Percentiles rank a stretch among this genome's conserved stretches.
Conservation (phyloP, 306 rosid genomes). For the Comarum palustre region DNA sequence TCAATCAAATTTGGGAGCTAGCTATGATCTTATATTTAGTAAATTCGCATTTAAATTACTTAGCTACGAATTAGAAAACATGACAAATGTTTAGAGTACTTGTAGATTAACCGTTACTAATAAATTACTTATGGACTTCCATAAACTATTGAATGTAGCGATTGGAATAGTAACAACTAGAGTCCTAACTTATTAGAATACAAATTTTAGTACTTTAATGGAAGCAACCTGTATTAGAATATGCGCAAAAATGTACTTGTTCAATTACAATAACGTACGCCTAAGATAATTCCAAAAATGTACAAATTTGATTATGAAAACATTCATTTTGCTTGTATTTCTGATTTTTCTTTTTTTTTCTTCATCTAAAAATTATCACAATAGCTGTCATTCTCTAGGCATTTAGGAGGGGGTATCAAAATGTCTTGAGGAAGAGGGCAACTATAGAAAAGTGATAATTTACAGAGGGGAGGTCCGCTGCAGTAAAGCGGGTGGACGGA, state of each 20-base stretch:
- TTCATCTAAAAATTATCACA: too few relatives aligned
- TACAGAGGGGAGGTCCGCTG: not conserved
- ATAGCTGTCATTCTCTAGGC: not conserved
- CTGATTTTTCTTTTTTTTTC: too few relatives aligned
- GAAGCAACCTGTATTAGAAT: too few relatives aligned
- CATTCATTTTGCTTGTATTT: not conserved
- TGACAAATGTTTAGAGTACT: too few relatives aligned
- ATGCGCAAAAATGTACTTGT: not conserved
- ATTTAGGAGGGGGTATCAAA: not conserved
- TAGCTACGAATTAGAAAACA: too few relatives aligned
- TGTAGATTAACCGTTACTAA: too few relatives aligned
- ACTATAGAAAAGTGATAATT: not conserved
- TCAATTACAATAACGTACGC: too few relatives aligned
- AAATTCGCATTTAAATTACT: too few relatives aligned
- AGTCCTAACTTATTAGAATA: too few relatives aligned
- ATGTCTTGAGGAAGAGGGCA: not conserved
- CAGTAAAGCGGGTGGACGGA: slow-evolving; percentile 19
- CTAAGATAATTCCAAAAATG: not conserved
- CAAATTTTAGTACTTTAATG: too few relatives aligned
- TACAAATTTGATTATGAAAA: not conserved
- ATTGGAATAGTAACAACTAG: not conserved
- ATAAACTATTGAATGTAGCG: not conserved
- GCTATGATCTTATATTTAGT: too few relatives aligned
- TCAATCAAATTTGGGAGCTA: too few relatives aligned
- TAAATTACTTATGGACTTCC: not conserved